Base-by-base conservation (phyloP, 2,329 filamentous ascomycete genomes). In the Colletotrichum sp. region DNA sequence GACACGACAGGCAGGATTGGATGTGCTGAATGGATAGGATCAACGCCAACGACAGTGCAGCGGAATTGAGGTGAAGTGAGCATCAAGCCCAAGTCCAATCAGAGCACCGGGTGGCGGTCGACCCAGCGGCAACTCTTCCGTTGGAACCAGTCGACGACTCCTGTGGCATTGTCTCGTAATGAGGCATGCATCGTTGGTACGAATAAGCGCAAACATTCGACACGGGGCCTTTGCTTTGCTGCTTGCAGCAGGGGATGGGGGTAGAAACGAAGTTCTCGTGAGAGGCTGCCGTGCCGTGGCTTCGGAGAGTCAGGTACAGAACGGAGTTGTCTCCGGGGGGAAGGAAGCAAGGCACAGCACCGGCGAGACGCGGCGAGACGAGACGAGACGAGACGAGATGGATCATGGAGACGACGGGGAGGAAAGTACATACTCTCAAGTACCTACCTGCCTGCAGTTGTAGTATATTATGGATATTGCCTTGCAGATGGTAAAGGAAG, bases 321-420 rank as follows among this genome's bases (percentile, higher is more conserved):
- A 75, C 60, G 72, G 72, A 75, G 68, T 75, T 65, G 62, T 75
- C 67, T 74, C 72, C 72, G 72, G 60, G 44, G 18, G 64, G 55
- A 18, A 73, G 18, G 9, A 18, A 39, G 39, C 15, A n/a, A 55
- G 28, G 64, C 18, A 68, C 44, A 52, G n/a, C n/a, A 52, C 44
- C 44, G n/a, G 10, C 12, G 57, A n/a, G 28, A 63, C 59, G n/a
- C 28, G 59, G 28, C 30, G 28, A 52, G 44, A 52, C 44, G 44
- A 21, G 44, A 18, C 36, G 28, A 52, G 44, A 52, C 44, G 44
- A 21, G 44, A 18, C 36, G 44, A 52, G 44, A 52, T 62, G 26
- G 18, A 63, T 16, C 39, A 52, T 52, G 6, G 44, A 52, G 44
- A 52, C 44, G n/a, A 52, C 6, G 44, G 44, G n/a, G 44, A 52